Conservation (phyloP, 306 rosid genomes). For the Acacia acuminata region DNA sequence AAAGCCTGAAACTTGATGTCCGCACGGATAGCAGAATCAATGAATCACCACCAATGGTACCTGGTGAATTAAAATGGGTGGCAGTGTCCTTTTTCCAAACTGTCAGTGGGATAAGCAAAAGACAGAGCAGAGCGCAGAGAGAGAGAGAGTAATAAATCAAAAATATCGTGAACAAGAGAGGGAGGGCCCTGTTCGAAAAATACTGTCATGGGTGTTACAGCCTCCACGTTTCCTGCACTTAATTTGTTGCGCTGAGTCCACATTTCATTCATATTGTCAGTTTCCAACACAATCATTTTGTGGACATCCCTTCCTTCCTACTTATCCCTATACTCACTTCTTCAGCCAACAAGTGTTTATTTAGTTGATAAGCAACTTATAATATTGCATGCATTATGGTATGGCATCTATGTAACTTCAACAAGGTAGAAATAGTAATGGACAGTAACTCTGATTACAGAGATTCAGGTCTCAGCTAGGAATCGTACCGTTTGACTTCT, state of each 20-base stretch:
- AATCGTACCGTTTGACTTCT: neutral
- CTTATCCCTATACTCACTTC: neutral
- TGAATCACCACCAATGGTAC: neutral
- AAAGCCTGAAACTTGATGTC: neutral
- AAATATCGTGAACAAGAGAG: neutral
- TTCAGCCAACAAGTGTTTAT: neutral
- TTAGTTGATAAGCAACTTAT: no score
- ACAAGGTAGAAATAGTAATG: no score
- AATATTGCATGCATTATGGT: no score
- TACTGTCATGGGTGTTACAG: slow-evolving; percentile 41
- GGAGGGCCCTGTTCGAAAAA: slow-evolving; percentile 48
- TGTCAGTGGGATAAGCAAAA: slow-evolving; percentile 15
- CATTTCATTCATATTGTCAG: neutral
- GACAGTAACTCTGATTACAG: neutral
- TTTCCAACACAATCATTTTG: neutral
- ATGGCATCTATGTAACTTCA: no score
- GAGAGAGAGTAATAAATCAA: slow-evolving; percentile 22
- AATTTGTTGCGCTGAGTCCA: neutral
- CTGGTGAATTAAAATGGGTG: neutral
- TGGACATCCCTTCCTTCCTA: neutral
- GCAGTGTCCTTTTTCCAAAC: neutral
- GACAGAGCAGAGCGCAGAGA: neutral
- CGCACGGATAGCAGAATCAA: neutral
- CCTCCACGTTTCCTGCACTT: slow-evolving; percentile 22
- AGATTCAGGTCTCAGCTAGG: neutral